phyloP scores from a whole-genome alignment of 2,329 filamentous ascomycete species.

The Aspergillus pseudoviridinutans region DNA sequence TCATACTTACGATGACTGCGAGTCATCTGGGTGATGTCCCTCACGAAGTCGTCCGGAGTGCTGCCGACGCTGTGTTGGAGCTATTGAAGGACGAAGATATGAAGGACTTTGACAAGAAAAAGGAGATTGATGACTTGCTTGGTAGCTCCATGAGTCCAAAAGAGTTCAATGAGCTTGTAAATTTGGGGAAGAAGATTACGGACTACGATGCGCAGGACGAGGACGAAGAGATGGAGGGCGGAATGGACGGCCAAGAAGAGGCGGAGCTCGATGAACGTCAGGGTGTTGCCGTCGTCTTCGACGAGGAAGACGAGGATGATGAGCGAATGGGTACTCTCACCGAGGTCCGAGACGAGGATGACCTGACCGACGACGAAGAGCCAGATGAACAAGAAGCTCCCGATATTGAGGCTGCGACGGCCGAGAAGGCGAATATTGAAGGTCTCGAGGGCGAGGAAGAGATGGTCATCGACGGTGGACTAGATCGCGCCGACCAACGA shows the following conservation, averaged over 20 bases:
- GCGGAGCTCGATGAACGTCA: conserved; percentile 87
- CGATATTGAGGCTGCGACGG: conserved; percentile 45
- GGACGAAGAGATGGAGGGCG: conserved; percentile 78
- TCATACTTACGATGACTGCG: conserved; percentile 88
- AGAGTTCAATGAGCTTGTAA: conserved; percentile 95
- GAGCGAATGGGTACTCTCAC: conserved; percentile 72
- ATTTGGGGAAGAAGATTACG: conserved; percentile 96
- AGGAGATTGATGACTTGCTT: conserved; percentile 89
- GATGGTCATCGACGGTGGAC: conserved; percentile 74
- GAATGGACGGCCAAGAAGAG: conserved; percentile 60
- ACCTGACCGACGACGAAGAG: conserved; percentile 75
- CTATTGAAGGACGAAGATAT: conserved; percentile 90
- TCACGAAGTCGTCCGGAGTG: conserved; percentile 86
- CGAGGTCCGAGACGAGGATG: conserved; percentile 79
- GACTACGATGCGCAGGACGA: conserved; percentile 97
- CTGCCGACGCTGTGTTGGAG: conserved; percentile 86
- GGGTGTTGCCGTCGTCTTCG: conserved; percentile 96
- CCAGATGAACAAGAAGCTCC: conserved; percentile 59
- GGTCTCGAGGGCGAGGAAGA: conserved; percentile 57
- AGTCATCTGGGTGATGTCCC: conserved; percentile 87
- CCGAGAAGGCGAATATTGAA: conserved; percentile 40
- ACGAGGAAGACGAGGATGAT: conserved; percentile 84
- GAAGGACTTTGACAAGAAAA: conserved; percentile 98
- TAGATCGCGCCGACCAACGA: conserved; percentile 40
- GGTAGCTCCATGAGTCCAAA: conserved; percentile 79